Conservation (phyloP, 495 filamentous ascomycete genomes). For the Neurospora cerealis region DNA sequence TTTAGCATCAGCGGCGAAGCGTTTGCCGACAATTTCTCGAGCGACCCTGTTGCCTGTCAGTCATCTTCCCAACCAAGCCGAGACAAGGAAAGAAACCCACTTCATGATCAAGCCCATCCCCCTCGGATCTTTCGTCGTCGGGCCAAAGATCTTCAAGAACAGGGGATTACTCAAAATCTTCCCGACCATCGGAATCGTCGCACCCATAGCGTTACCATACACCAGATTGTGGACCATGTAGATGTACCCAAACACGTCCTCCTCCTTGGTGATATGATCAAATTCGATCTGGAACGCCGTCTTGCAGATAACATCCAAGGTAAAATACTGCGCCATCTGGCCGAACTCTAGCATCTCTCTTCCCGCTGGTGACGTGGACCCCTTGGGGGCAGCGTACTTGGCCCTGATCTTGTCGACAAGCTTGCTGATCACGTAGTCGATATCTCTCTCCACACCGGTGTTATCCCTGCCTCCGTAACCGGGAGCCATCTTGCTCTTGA, state of each 20-base stretch:
- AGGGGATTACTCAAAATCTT: slow-evolving; percentile 27
- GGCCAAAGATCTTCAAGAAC: slow-evolving; percentile 43
- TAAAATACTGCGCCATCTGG: slow-evolving; percentile 35
- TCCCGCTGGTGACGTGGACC: slow-evolving; percentile 8
- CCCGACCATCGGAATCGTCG: slow-evolving; percentile 22
- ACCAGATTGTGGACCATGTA: slow-evolving; percentile 24
- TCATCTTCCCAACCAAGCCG: neutral
- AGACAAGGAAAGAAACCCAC: slow-evolving; percentile 10
- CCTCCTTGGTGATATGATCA: slow-evolving; percentile 35
- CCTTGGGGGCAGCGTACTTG: slow-evolving; percentile 18
- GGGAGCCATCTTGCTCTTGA: slow-evolving; percentile 26
- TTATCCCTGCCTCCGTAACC: slow-evolving; percentile 45
- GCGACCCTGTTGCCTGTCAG: slow-evolving; percentile 13
- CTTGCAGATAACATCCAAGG: slow-evolving; percentile 39
- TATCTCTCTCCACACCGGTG: slow-evolving; percentile 30
- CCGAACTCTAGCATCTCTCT: slow-evolving; percentile 33
- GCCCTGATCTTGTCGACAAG: slow-evolving; percentile 30
- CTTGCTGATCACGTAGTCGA: slow-evolving; percentile 32
- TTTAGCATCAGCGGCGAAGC: slow-evolving; percentile 21
- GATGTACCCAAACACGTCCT: slow-evolving; percentile 41
- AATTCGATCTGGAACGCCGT: slow-evolving; percentile 44
- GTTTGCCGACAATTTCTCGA: slow-evolving; percentile 18
- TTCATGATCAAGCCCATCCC: slow-evolving; percentile 30
- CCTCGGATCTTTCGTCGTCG: slow-evolving; percentile 41
- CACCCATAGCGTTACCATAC: slow-evolving; percentile 13